Conservation (phyloP, 2,329 filamentous ascomycete species). For the Didymella lethalis region DNA sequence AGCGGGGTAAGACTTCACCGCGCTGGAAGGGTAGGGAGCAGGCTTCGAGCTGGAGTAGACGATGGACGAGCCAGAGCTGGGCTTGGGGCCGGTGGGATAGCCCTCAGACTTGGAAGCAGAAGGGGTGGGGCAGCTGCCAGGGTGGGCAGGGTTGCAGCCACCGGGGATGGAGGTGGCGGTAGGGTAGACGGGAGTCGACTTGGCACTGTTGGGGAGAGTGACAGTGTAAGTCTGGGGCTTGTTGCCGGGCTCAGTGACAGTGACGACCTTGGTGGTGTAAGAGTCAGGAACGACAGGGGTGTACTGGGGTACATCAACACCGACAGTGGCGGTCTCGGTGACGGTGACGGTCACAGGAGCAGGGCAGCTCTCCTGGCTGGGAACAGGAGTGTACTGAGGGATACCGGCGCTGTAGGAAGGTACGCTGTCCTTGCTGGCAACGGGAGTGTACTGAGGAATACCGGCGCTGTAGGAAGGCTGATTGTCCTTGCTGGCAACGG, state of each 20-base stretch:
- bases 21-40: conserved; percentile 36
- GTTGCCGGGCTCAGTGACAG: conserved; percentile 35
- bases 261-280: conserved; percentile 40
- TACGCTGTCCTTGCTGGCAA: no score
- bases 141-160: conserved; percentile 7
- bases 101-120: conserved; percentile 10
- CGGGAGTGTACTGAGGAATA: conserved; percentile 15
- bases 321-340: conserved; percentile 29
- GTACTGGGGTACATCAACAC: conserved; percentile 22
- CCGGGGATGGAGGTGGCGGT: conserved; percentile 2
- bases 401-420: not conserved
- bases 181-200: conserved; percentile 2
- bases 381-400: conserved; percentile 15
- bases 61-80: conserved; percentile 22
- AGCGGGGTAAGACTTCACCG: conserved; percentile 7
- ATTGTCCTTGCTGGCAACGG: not conserved
- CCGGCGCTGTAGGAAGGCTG: conserved; percentile 25
- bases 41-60: conserved; percentile 19
- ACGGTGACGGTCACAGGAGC: conserved; percentile 39
- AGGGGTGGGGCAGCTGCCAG: conserved; percentile 1
- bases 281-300: conserved; percentile 17
- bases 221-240: conserved; percentile 34
- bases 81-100: conserved; percentile 24
- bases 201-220: conserved; percentile 24
- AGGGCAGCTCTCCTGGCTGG: conserved; percentile 31